Conservation (phyloP, 192 early-diverging fungal genomes). For the Helicostylum pulchrum region DNA sequence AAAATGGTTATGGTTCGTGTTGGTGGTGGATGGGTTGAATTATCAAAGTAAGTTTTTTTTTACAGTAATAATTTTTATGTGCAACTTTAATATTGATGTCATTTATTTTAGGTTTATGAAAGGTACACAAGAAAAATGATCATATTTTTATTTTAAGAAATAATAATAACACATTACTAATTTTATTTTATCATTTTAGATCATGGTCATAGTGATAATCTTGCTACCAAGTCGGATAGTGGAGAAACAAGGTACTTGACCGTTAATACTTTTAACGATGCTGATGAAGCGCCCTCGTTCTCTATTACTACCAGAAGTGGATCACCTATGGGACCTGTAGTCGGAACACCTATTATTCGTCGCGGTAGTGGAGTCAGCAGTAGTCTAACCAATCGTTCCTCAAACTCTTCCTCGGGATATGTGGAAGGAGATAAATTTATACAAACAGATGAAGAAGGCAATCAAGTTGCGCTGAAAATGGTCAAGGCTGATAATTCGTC, state of each 20-base stretch:
- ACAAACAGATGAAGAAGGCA: constrained; percentile 32
- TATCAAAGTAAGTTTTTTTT: constrained; percentile 14
- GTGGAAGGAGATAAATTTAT: constrained; percentile 27
- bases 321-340: constrained; percentile 7
- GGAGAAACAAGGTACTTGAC: constrained; percentile 5
- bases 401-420: constrained; percentile 4
- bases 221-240: constrained; percentile 7
- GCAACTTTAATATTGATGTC: neutral
- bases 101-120: constrained; percentile 21
- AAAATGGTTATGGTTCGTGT: constrained; percentile 67
- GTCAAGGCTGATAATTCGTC: constrained; percentile 23
- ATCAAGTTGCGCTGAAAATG: constrained; percentile 30
- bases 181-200: constrained; percentile 10
- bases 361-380: constrained; percentile 14
- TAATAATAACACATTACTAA: neutral
- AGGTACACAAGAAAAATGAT: constrained; percentile 17
- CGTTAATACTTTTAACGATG: constrained; percentile 7
- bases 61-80: neutral
- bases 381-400: constrained; percentile 1
- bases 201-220: constrained; percentile 24
- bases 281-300: constrained; percentile 7
- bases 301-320: constrained; percentile 10
- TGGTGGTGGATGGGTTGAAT: constrained; percentile 63
- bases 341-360: constrained; percentile 10
- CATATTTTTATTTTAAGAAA: neutral